Evolutionary conservation across 306 rosid species (phyloP).

Genomic region (Prunus mume): DNA sequence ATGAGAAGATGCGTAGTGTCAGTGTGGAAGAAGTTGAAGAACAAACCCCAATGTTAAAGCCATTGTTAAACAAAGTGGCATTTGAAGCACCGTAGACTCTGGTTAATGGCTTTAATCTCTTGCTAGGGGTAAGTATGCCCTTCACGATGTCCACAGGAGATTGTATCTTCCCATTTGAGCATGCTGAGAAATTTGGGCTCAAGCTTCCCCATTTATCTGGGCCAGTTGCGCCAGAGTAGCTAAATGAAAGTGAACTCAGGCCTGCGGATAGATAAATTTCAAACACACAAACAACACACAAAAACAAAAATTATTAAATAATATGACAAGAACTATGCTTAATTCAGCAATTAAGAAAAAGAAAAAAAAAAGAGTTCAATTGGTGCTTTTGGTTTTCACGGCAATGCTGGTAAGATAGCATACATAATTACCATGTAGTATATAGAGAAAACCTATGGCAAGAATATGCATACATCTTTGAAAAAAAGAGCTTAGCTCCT

Average conservation of each 20-base stretch:
- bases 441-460: not conserved
- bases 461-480: not conserved
- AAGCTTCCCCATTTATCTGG: slow-evolving; percentile 71
- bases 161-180: slow-evolving; percentile 64
- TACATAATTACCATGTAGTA: too few species aligned
- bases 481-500: not conserved
- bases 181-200: slow-evolving; percentile 42
- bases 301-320: not conserved
- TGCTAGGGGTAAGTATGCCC: slow-evolving; percentile 11
- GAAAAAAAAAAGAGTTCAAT: too few species aligned
- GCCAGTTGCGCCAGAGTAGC: slow-evolving; percentile 55
- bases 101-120: slow-evolving; percentile 30
- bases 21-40: slow-evolving; percentile 14
- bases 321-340: not conserved
- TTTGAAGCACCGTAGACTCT: slow-evolving; percentile 45
- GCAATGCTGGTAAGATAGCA: too few species aligned
- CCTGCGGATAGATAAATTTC: not conserved
- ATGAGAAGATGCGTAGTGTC: too few species aligned
- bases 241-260: slow-evolving; percentile 27
- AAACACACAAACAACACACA: not conserved
- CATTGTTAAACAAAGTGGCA: slow-evolving; percentile 62
- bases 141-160: slow-evolving; percentile 59
- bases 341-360: not conserved
- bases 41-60: slow-evolving; percentile 70
- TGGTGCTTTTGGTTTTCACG: too few species aligned